Evolutionary conservation across 352 stramenopile genomes (phyloP), one percentile per base, ranked within the genome.

Genomic region (Pythium folliculosum): DNA sequence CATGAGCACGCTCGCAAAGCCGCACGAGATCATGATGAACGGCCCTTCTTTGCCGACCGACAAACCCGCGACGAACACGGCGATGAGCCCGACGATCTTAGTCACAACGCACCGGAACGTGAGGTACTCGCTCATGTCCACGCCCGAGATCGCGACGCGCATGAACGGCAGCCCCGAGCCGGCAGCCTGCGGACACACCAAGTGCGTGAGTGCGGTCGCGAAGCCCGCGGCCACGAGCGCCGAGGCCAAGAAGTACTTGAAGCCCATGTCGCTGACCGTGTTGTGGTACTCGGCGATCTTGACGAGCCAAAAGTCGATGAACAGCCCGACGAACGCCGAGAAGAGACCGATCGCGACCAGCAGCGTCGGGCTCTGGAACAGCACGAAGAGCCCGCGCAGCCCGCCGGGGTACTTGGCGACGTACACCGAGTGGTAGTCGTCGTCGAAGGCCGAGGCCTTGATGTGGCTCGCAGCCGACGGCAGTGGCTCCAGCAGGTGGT

Each of bases 11-110:
- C 80, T 88, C 30, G 87, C 86, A 72, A 96, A 91, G 30, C 81
- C 84, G 59, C 83, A 93, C 12, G 85, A 89, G 64, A 95, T 95
- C 83, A 94, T 92, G 62, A 96, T 92, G 69, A 94, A 95, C 22
- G 89, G 86, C 0, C 89, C 89, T 77, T 96, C 89, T 70, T 92
- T 92, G 44, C 88, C 88, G 61, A 96, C 91, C 21, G 82, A 91
- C 1, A 96, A 65, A 0, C 84, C 87, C 12, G 84, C 86, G 0
- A 76, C 73, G 30, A 88, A 79, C 14, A 77, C 80, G n/a, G 75
- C 73, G 43, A 92, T 71, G 6, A 92, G 63, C 6, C 86, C 86
- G 13, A 88, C 72, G 54, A 91, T 86, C 65, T 94, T 94, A 22
- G 80, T 87, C 59, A 88, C 76, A 27, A 92, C 75, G 48, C 84